Evolutionary conservation across 306 rosid species (phyloP).

Genomic region (Castanopsis chinensis): DNA sequence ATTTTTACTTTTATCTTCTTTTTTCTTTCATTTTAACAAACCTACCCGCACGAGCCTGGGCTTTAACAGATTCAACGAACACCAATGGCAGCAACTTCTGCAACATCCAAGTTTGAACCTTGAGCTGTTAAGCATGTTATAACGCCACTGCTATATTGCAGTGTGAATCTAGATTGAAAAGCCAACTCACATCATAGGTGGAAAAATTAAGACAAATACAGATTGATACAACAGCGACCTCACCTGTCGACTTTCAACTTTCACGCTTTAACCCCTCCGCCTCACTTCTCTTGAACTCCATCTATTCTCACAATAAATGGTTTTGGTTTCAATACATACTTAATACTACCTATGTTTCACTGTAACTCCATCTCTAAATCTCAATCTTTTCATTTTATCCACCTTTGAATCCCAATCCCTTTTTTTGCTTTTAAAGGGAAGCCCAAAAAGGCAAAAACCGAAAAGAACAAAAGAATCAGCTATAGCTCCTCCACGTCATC

Average conservation of each 20-base stretch:
- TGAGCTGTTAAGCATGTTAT: neutral
- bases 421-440: too few species aligned
- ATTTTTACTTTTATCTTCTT: neutral
- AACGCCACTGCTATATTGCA: neutral
- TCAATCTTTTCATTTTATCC: neutral
- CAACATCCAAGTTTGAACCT: neutral
- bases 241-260: neutral
- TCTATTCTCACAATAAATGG: neutral
- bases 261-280: too few species aligned
- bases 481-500: constrained; percentile 49
- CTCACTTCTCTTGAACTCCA: neutral
- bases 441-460: too few species aligned
- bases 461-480: constrained; percentile 20
- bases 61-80: neutral
- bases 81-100: neutral
- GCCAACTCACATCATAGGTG: constrained; percentile 1
- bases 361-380: neutral
- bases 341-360: neutral
- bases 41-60: neutral
- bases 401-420: neutral
- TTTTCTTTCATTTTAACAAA: neutral
- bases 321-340: too few species aligned
- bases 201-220: constrained; percentile 3
- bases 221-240: neutral
- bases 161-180: constrained; percentile 12